Conservation (phyloP, 768 basidiomycete species). For the Lentinus brumalis region DNA sequence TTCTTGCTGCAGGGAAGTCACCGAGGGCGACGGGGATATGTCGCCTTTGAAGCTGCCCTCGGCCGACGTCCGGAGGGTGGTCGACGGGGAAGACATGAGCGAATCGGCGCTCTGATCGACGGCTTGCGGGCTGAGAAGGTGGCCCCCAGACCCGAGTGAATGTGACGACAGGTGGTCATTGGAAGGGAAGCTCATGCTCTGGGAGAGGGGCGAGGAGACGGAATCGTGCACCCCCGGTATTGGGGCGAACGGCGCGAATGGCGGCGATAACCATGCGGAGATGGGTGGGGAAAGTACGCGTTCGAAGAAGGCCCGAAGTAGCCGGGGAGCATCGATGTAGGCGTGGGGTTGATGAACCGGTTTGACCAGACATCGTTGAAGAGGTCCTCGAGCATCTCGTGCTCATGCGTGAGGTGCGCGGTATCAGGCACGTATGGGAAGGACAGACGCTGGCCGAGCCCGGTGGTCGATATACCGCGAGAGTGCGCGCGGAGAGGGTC, state of each 20-base stretch:
- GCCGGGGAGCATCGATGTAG: conserved; percentile 66
- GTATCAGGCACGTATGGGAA: conserved; percentile 6
- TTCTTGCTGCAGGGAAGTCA: conserved; percentile 8
- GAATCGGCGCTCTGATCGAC: not conserved
- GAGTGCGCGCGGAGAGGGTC: conserved; percentile 56
- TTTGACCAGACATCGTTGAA: conserved; percentile 67
- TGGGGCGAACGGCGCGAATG: conserved; percentile 63
- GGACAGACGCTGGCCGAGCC: conserved; percentile 41
- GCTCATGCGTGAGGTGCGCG: conserved; percentile 50
- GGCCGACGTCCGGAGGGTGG: conserved; percentile 9
- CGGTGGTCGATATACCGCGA: conserved; percentile 43
- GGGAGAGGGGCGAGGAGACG: not conserved
- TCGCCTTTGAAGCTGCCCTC: conserved; percentile 1
- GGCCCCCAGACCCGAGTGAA: not conserved
- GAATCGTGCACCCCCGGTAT: conserved; percentile 23
- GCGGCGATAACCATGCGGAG: conserved; percentile 68
- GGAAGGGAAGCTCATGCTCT: not conserved
- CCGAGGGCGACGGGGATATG: conserved; percentile 8
- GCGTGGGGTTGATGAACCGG: conserved; percentile 71
- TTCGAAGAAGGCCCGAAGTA: conserved; percentile 74
- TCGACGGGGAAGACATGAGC: conserved; percentile 10
- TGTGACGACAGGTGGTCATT: not conserved
- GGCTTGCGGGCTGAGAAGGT: not conserved
- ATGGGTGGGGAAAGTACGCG: conserved; percentile 64
- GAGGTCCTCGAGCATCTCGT: conserved; percentile 68